Evolutionary conservation across 2,329 filamentous ascomycete genomes (phyloP), one percentile per base, ranked within the genome.

Genomic region (Thelonectria rubi): DNA sequence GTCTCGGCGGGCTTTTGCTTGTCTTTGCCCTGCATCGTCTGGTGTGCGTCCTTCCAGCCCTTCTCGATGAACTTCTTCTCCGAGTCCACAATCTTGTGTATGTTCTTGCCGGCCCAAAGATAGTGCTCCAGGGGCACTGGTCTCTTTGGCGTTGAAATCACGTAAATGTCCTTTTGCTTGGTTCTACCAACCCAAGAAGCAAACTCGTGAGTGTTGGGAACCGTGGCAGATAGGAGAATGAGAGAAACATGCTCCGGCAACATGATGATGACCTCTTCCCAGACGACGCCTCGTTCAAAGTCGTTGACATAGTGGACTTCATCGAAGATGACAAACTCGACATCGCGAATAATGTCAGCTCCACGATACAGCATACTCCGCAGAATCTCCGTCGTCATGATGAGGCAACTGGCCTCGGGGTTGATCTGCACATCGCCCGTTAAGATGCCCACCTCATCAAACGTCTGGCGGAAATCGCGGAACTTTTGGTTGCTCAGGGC

Each of bases 211-310:
- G 95, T 98, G 75, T 99, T 99, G 2, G 95, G 95, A 0, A 99
- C 95, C 1, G 95, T 99, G 0, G 95, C 95, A 5, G 95, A 99
- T 3, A 99, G 85, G 2, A 98, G 82, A 68, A 99, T 99, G 20
- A 99, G 84, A 2, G 95, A 97, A 40, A 99, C 93, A 78, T 99
- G 95, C 75, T 97, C 94, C 0, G 95, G 95, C 57, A 99, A 84
- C 95, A 99, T 98, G 72, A 99, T 99, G 73, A 99, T 99, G 71
- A 99, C 95, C 78, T 99, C 95, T 77, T 99, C 95, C 95, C 95
- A 99, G 0, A 99, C 95, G 6, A 99, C 95, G 72, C 95, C 95
- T 78, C 95, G 87, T 76, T 98, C 95, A 24, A 91, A 85, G 75
- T 99, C 95, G 74, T 98, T 99, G 67, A 99, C 94, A 74, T 99